Base-by-base conservation (phyloP, 345 rosid species). In the Physaria fendleri region DNA sequence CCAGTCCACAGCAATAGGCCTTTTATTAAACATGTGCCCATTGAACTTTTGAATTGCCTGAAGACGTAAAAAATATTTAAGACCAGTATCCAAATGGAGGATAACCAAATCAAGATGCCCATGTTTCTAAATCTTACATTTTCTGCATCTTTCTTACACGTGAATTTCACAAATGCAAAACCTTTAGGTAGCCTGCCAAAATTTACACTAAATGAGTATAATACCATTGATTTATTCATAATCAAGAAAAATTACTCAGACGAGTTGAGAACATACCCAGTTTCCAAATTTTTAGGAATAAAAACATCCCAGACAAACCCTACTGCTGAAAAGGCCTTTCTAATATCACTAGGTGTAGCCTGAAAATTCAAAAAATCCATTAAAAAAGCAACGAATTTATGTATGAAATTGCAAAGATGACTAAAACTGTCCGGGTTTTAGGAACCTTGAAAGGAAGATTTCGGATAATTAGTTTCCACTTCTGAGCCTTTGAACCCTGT, bases 11-110 rank as follows among this genome's bases (percentile, higher is more conserved):
- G 94, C 94, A 68, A 89, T 82, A 25, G 95, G 81, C 68, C 99
- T 81, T 77, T 79, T 81, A 51, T 66, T 77, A 77, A 86, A 80
- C 78, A 42, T 71, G 66, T 83, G 72, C 55, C 84, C 87, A n/a
- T 92, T 89, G 80, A 92, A 89, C 82, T 79, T 84, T 76, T 82
- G 59, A 76, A 89, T 86, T 68, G 94, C 97, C 98, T 89, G 84
- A 74, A 71, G 62, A 62, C 29, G 69, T 25, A 47, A 43, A n/a
- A 71, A 4, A 8, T 2, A 27, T 14, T 35, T 23, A 44, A 65
- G 72, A 38, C 27, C 28, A 30, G 44, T 17, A 64, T 40, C 16
- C 33, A 5, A 29, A 60, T 23, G 6, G 40, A 64, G 12, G 8
- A 42, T 30, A 13, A 50, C 53, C 13, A 56, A 38, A 13, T 40